Evolutionary conservation across 140 eudicot species (phyloP).

Genomic region (Flaveria floridana): DNA sequence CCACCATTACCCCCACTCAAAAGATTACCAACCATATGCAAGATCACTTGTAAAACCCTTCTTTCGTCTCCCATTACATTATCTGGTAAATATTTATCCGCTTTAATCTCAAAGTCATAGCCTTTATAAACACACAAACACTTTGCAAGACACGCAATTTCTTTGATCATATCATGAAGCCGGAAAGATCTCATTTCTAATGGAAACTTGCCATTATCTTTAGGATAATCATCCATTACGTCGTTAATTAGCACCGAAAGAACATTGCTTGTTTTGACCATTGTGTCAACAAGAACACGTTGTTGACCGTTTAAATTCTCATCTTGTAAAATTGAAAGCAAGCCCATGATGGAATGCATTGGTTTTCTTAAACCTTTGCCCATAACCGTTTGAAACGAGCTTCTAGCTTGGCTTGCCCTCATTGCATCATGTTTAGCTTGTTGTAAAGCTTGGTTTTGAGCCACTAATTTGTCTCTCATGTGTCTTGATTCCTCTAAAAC

Average conservation of each 20-base stretch:
- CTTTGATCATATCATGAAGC: slow-evolving; percentile 55
- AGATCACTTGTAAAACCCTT: slow-evolving; percentile 68
- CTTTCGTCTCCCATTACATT: slow-evolving; percentile 78
- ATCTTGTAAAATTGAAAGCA: slow-evolving; percentile 66
- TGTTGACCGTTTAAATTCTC: slow-evolving; percentile 53
- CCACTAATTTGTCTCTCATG: slow-evolving; percentile 62
- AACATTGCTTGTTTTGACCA: slow-evolving; percentile 66
- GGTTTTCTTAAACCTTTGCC: slow-evolving; percentile 74
- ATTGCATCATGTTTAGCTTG: slow-evolving; percentile 68
- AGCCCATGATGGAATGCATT: slow-evolving; percentile 73
- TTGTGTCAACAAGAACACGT: slow-evolving; percentile 45
- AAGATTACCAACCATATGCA: slow-evolving; percentile 79
- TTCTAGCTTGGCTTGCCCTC: slow-evolving; percentile 73
- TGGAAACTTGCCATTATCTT: slow-evolving; percentile 52
- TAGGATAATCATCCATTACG: slow-evolving; percentile 52
- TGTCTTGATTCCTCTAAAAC: slow-evolving; percentile 74
- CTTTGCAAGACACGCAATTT: slow-evolving; percentile 73
- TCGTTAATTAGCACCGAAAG: slow-evolving; percentile 68
- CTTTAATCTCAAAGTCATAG: slow-evolving; percentile 44
- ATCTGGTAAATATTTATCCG: slow-evolving; percentile 60
- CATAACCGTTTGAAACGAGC: slow-evolving; percentile 64
- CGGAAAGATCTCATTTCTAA: slow-evolving; percentile 55
- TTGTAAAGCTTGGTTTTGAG: slow-evolving; percentile 72
- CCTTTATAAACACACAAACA: slow-evolving; percentile 64
- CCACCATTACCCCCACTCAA: slow-evolving; percentile 49